Evolutionary conservation across 495 filamentous ascomycete genomes (phyloP).

Genomic region (Penicillium mononematosum): DNA sequence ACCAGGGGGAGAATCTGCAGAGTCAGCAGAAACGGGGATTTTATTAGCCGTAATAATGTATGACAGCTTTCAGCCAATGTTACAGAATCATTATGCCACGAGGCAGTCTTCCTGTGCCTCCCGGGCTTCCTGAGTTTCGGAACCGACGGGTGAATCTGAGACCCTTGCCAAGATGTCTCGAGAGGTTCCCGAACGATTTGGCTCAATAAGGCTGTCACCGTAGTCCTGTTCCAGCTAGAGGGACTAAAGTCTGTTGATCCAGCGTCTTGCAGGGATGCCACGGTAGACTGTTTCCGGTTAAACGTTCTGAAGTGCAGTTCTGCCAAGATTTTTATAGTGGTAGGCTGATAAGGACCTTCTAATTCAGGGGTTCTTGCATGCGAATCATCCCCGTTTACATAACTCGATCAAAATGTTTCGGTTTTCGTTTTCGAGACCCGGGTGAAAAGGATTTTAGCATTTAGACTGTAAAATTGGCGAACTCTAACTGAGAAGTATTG

Average conservation of each 20-base stretch:
- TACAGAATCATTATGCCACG: neutral
- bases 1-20: too few species aligned
- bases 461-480: neutral
- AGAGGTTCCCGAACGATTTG: neutral
- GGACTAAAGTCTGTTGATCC: constrained; percentile 7
- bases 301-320: neutral
- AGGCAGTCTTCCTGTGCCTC: neutral
- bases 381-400: neutral
- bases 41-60: too few species aligned
- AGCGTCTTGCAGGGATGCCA: neutral
- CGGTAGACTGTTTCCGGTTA: neutral
- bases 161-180: neutral
- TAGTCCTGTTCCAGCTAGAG: constrained; percentile 9
- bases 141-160: neutral
- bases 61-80: neutral
- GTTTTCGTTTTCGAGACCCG: neutral
- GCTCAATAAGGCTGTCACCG: constrained; percentile 5
- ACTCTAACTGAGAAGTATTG: too few species aligned
- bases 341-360: constrained; percentile 2
- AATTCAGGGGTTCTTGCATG: neutral
- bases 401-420: neutral
- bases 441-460: too few species aligned
- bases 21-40: too few species aligned
- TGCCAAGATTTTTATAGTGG: neutral
- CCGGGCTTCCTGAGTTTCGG: neutral